Conservation (phyloP, 1,139 yeast species). For the Yamadazyma jaroonii region DNA sequence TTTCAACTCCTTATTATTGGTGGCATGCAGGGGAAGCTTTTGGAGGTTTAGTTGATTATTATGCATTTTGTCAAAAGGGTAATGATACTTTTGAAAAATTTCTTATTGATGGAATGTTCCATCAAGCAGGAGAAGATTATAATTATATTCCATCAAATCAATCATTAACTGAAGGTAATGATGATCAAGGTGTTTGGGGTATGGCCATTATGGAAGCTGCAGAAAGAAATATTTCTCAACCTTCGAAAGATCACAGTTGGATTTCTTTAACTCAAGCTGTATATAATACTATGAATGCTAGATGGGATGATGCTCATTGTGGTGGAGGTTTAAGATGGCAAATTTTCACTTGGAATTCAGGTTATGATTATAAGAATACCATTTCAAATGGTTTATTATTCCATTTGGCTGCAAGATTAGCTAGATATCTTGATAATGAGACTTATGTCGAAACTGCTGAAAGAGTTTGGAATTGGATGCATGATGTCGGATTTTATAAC, state of each 20-base stretch:
- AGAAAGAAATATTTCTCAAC: conserved; percentile 56
- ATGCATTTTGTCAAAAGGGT: conserved; percentile 43
- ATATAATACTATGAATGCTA: conserved; percentile 67
- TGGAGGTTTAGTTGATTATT: conserved; percentile 58
- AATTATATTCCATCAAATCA: conserved; percentile 60
- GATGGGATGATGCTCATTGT: conserved; percentile 70
- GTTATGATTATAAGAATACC: conserved; percentile 76
- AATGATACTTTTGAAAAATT: conserved; percentile 39
- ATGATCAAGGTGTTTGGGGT: conserved; percentile 75
- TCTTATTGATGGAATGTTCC: conserved; percentile 42
- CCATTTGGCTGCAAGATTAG: conserved; percentile 75
- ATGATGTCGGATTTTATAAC: conserved; percentile 45
- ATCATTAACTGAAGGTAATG: conserved; percentile 65
- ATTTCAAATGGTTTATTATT: conserved; percentile 78
- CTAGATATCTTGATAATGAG: conserved; percentile 63
- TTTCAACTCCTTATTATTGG: conserved; percentile 62
- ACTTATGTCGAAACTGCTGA: conserved; percentile 67
- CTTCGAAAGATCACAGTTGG: conserved; percentile 56
- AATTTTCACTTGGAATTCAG: conserved; percentile 71
- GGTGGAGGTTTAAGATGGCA: conserved; percentile 87
- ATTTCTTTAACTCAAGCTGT: conserved; percentile 69
- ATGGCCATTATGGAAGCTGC: conserved; percentile 59
- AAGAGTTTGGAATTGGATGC: conserved; percentile 69
- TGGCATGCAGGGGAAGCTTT: conserved; percentile 73
- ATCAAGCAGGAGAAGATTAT: conserved; percentile 51